phyloP scores from a whole-genome alignment of 352 stramenopile genomes.

The Globisporangium apiculatum region DNA sequence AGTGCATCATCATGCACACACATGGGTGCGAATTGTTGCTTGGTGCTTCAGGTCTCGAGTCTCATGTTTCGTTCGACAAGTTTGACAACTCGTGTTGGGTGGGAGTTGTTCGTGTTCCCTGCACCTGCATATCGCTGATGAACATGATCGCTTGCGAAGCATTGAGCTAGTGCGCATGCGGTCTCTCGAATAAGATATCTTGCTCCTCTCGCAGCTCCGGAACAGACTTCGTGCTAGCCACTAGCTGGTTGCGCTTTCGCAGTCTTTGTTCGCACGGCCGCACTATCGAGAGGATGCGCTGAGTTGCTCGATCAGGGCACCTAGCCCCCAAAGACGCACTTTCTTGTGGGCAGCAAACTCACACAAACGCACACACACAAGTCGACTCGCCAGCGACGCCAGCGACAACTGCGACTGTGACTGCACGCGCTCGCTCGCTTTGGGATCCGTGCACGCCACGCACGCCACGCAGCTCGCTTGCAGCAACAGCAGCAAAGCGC shows the following conservation, averaged over 20 bases:
- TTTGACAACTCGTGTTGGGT: too few species aligned
- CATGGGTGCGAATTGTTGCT: too few species aligned
- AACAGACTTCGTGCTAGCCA: not conserved
- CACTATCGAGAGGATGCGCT: too few species aligned
- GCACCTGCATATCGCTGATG: too few species aligned
- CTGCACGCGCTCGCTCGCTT: not conserved
- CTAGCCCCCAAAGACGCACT: not conserved
- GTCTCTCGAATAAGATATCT: not conserved
- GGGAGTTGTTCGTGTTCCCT: too few species aligned
- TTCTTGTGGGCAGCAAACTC: not conserved
- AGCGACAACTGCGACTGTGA: not conserved
- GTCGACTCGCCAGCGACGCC: not conserved
- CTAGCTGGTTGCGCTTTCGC: conserved; percentile 2
- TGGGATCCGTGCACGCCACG: not conserved
- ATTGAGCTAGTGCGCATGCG: not conserved
- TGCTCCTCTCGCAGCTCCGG: too few species aligned
- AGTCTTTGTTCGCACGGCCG: too few species aligned
- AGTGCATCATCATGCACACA: too few species aligned
- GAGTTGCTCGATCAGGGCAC: too few species aligned
- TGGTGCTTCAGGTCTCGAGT: too few species aligned
- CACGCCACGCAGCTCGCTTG: too few species aligned
- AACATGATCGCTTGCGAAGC: not conserved
- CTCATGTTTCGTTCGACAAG: too few species aligned
- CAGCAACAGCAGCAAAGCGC: not conserved
- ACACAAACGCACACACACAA: not conserved